Evolutionary conservation across 1,139 yeast species (phyloP), one percentile per base, ranked within the genome.

Genomic region (Candida mesenterica): DNA sequence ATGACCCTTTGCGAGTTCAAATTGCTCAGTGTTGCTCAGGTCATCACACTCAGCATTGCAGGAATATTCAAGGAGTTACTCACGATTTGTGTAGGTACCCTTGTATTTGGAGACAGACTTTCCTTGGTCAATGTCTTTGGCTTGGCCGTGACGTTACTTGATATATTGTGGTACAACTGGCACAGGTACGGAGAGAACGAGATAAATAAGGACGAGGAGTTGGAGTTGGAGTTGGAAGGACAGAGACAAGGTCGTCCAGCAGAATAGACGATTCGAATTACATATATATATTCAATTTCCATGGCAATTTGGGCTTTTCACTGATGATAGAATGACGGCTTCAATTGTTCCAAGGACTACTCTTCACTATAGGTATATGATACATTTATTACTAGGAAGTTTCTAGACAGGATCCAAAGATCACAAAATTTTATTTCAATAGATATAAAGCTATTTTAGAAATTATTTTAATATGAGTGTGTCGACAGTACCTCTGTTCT

Each of bases 1-100:
- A 85, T 92, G 94, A 92, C 97, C 0, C 61, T 88, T 24, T 79
- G 94, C 48, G 98, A 92, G 57, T 92, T 87, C 60, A 80, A 85
- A 44, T 75, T 92, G 12, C 68, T 92, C 33, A 82, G 86, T 38
- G 77, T 84, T 33, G 87, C 97, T 0, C 87, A 87, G 39, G 92
- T 94, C 10, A 71, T 89, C 26, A 90, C 98, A 1, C 64, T 92
- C 26, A 82, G 94, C 4, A 79, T 92, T 24, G 96, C 95, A 0
- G 98, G 98, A 2, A 86, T 92, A 22, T 85, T 90, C 53, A 92
- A 92, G 57, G 98, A 92, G 57, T 68, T 92, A 6, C 66, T 90
- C 34, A 92, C 97, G 0, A 87, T 92, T 30, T 55, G 79, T 23
- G 68, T 83, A 2, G 81, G 95, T 17, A 71, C 83, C 37, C 42